Evolutionary conservation across 495 filamentous ascomycete species (phyloP).

Genomic region (Neurospora sp.): DNA sequence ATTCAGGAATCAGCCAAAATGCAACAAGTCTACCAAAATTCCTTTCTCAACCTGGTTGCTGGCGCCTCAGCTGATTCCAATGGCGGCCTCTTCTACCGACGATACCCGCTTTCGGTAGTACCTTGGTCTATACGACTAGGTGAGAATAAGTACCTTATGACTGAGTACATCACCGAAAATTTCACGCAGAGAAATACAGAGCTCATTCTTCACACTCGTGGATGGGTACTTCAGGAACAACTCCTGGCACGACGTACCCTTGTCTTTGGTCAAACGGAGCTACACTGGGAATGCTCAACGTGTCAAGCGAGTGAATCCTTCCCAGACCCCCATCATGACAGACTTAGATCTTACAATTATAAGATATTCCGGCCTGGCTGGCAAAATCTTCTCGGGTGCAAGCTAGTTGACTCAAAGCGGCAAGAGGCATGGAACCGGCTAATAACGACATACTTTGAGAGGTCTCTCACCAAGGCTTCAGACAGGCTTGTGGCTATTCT

Average conservation of each 20-base stretch:
- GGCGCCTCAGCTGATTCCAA: too few relatives aligned
- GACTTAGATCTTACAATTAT: too few relatives aligned
- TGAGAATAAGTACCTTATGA: not conserved
- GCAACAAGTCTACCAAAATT: too few relatives aligned
- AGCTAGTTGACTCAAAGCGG: not conserved
- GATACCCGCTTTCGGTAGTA: too few relatives aligned
- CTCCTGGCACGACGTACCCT: slow-evolving; percentile 15
- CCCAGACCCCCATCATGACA: not conserved
- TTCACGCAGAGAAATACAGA: too few relatives aligned
- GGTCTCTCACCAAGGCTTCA: not conserved
- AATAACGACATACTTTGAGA: not conserved
- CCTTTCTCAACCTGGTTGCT: too few relatives aligned
- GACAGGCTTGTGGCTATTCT: not conserved
- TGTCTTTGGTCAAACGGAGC: slow-evolving; percentile 9
- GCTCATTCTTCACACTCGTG: slow-evolving; percentile 9
- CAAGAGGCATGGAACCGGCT: not conserved
- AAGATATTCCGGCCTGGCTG: not conserved
- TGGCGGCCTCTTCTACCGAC: too few relatives aligned
- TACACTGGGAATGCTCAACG: slow-evolving; percentile 22
- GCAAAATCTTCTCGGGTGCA: not conserved
- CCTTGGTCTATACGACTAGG: too few relatives aligned
- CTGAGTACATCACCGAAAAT: not conserved
- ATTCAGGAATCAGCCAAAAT: too few relatives aligned
- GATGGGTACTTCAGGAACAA: slow-evolving; percentile 24
- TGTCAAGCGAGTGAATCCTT: not conserved